Evolutionary conservation across 345 rosid species (phyloP).

Genomic region (Abelmoschus esculentus): DNA sequence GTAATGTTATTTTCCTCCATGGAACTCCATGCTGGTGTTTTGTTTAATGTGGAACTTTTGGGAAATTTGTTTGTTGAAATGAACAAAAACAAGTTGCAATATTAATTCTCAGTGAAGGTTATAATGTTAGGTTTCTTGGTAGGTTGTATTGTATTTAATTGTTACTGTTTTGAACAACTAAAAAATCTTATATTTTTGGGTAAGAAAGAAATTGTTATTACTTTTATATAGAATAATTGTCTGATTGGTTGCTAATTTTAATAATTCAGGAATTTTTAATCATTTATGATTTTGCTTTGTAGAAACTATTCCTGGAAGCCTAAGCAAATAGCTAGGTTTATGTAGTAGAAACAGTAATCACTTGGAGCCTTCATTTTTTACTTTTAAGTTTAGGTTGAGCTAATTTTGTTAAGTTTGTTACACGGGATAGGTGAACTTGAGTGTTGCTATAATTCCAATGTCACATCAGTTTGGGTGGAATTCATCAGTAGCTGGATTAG

Average conservation of each 20-base stretch:
- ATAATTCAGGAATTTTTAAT: too few species aligned
- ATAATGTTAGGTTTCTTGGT: too few species aligned
- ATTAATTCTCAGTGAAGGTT: too few species aligned
- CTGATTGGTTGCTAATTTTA: too few species aligned
- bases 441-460: constrained; percentile 94
- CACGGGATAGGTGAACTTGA: constrained; percentile 73
- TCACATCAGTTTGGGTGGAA: constrained; percentile 93
- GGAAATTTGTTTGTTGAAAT: background rate
- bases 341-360: too few species aligned
- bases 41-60: background rate
- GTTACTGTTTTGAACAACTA: too few species aligned
- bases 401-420: background rate
- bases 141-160: too few species aligned
- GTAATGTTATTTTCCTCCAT: background rate
- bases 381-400: background rate
- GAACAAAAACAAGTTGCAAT: too few species aligned
- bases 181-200: too few species aligned
- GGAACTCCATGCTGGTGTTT: background rate
- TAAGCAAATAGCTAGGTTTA: background rate
- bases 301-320: background rate
- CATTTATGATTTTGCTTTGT: background rate
- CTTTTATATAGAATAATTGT: too few species aligned
- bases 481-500: constrained; percentile 77
- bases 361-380: too few species aligned
- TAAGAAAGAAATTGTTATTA: too few species aligned